Conservation (phyloP, 2,329 filamentous ascomycete species). For the Arthrinium puccinioides region DNA sequence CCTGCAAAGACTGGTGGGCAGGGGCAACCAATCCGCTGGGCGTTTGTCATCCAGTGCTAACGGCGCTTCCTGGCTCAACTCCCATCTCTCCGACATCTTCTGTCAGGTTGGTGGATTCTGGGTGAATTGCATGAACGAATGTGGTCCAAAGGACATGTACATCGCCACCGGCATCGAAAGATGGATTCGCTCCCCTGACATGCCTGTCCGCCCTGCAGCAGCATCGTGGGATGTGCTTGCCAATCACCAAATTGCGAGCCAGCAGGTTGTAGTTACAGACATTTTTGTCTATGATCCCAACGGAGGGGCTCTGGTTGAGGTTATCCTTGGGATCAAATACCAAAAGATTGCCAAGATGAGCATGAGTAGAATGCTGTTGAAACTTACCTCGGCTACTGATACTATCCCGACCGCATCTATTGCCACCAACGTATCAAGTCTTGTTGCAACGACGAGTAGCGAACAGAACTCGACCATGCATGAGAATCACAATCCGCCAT, state of each 20-base stretch:
- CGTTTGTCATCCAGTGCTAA: constrained; percentile 1
- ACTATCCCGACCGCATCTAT: background rate
- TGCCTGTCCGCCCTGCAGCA: background rate
- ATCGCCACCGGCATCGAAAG: constrained; percentile 22
- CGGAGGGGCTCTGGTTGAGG: constrained; percentile 21
- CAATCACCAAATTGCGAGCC: constrained; percentile 10
- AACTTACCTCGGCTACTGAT: background rate
- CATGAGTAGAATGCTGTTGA: background rate
- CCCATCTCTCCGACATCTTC: constrained; percentile 21
- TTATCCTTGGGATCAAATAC: constrained; percentile 27
- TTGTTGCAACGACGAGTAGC: too few species aligned
- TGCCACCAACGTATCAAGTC: background rate
- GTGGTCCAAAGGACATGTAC: constrained; percentile 19
- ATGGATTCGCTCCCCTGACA: constrained; percentile 23
- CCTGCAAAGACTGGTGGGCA: constrained; percentile 18
- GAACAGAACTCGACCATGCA: too few species aligned
- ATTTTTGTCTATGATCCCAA: constrained; percentile 27
- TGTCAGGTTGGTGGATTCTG: constrained; percentile 29
- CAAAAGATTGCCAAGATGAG: background rate
- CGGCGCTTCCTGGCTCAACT: constrained; percentile 4
- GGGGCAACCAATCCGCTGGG: constrained; percentile 19
- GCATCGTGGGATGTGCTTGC: constrained; percentile 22
- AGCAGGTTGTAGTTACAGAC: constrained; percentile 17
- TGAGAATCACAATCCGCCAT: too few species aligned
- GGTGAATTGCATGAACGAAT: constrained; percentile 27